Conservation (phyloP, 352 stramenopile species). For the Globisporangium middletonii region DNA sequence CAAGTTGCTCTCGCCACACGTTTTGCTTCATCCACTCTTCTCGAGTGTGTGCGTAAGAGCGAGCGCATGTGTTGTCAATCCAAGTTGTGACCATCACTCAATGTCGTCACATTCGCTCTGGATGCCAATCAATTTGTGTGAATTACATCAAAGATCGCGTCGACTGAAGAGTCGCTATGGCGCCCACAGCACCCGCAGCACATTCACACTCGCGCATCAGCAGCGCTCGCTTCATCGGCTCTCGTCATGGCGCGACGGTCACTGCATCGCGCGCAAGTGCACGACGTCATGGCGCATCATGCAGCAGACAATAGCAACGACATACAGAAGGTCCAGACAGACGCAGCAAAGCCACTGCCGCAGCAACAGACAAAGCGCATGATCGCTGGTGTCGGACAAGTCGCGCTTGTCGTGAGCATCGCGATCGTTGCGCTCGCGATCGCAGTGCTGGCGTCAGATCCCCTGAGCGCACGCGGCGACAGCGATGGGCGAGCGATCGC, state of each 20-base stretch:
- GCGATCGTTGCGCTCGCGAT: not conserved
- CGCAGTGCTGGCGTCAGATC: not conserved
- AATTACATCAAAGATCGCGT: too few relatives aligned
- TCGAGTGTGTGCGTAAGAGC: too few relatives aligned
- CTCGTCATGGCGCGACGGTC: not conserved
- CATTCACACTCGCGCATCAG: too few relatives aligned
- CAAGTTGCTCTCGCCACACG: not conserved
- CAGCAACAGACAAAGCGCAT: not conserved
- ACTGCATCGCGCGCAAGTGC: not conserved
- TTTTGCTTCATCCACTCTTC: too few relatives aligned
- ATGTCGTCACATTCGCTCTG: too few relatives aligned
- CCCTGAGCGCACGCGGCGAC: not conserved
- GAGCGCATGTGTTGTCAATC: too few relatives aligned
- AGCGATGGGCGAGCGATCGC: slow-evolving; percentile 1
- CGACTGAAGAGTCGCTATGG: too few relatives aligned
- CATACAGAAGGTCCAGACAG: not conserved
- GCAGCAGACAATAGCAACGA: not conserved
- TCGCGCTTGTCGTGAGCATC: not conserved
- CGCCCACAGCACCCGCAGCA: too few relatives aligned
- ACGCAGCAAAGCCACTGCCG: not conserved
- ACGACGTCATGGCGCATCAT: not conserved
- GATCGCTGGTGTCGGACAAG: not conserved
- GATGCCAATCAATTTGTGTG: too few relatives aligned
- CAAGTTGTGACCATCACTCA: too few relatives aligned
- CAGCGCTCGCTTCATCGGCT: not conserved